Base-by-base conservation (phyloP, 2,329 filamentous ascomycete species). In the Clonostachys byssicola region DNA sequence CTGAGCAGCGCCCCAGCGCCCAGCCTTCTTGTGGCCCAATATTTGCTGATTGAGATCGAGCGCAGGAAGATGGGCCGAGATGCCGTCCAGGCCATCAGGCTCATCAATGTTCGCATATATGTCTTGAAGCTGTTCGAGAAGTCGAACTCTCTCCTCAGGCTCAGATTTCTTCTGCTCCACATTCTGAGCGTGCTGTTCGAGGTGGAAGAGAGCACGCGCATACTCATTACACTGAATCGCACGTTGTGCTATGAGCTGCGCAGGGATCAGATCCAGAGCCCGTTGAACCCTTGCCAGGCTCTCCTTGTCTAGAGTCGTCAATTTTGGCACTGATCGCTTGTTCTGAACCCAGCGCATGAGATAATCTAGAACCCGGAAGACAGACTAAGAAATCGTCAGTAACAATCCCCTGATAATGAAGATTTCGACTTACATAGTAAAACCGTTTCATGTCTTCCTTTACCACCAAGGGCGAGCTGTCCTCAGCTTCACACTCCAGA, bases 91-190 rank as follows among this genome's bases (percentile, higher is more conserved):
- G 2, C 92, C 92, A 64, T 99, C 94, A 0, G 94, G 95, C 57
- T 99, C 94, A 59, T 99, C 94, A 51, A 99, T 97, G 56, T 96
- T 88, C 2, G 90, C 89, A 65, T 99, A 99, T 16, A 99, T 96
- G 46, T 92, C 85, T 60, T 97, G 92, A 20, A 99, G 72, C 51
- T 85, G 82, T 54, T 90, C 82, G 50, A 95, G 80, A 5, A 94
- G 74, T 20, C 81, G 75, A 46, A 86, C 75, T n/a, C 78, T 70
- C 18, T 82, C 77, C 3, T 75, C 72, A 2, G 71, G 64, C 1
- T 74, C 72, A 23, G 70, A 60, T 34, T 70, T 69, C n/a, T 64
- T 59, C 23, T 70, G 67, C 33, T 74, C 68, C 47, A 74, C 63
- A 50, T 75, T 70, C 47, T 73, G 72, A 48, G 92, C 92, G 61